phyloP scores from a whole-genome alignment of 495 filamentous ascomycete species.

The Neurospora sp. region DNA sequence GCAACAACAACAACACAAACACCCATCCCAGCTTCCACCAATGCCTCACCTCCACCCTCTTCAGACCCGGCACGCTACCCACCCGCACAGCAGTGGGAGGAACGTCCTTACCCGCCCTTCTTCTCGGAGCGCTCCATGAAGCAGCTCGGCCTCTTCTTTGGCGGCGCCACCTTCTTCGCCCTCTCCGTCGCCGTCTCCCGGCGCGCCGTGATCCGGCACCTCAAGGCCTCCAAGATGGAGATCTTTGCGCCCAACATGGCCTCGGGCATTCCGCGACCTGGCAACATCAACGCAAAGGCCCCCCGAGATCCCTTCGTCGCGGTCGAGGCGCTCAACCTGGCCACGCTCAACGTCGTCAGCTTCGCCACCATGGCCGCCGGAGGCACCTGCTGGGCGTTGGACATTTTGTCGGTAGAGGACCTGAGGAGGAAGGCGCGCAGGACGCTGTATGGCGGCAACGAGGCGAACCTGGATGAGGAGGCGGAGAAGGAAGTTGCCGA shows the following conservation, averaged over 20 bases:
- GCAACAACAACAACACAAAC: background rate
- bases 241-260: constrained; percentile 52
- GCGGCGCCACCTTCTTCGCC: constrained; percentile 61
- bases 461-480: constrained; percentile 41
- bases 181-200: constrained; percentile 62
- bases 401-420: constrained; percentile 63
- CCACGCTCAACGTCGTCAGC: constrained; percentile 67
- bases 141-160: constrained; percentile 27
- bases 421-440: constrained; percentile 42
- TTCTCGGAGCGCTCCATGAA: constrained; percentile 14
- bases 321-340: constrained; percentile 69
- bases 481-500: constrained; percentile 60
- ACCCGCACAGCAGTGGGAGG: background rate
- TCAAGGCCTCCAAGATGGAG: constrained; percentile 43
- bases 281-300: background rate
- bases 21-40: background rate
- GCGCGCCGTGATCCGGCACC: constrained; percentile 50
- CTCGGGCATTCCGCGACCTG: constrained; percentile 14
- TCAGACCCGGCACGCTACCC: background rate
- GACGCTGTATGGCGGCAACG: constrained; percentile 32
- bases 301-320: constrained; percentile 50
- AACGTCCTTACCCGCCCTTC: constrained; percentile 4
- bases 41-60: background rate
- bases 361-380: constrained; percentile 60
- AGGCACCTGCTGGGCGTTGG: constrained; percentile 56